Base-by-base conservation (phyloP, 75 land plant genomes). In the Azolla pinnata region DNA sequence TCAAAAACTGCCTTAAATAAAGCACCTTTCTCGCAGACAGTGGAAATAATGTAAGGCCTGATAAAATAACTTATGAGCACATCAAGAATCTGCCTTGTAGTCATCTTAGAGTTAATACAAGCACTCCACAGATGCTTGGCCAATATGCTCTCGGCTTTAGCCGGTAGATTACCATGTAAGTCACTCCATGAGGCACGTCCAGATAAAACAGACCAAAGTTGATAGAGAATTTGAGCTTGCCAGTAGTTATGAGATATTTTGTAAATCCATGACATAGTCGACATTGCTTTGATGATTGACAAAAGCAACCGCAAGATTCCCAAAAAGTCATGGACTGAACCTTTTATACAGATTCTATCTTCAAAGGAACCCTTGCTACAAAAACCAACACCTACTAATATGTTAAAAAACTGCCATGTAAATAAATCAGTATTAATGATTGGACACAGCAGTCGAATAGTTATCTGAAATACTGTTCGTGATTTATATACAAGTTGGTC, bases 11-110 rank as follows among this genome's bases (percentile, higher is more conserved):
- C 29, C 2, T 23, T 21, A 7, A 52, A 9, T 26, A 3, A 26
- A 18, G 24, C 24, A 3, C 29, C 54, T 14, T 27, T 52, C 29
- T 52, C 54, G 27, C 54, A 52, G 26, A 52, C 27, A 25, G 28
- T 52, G 26, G 54, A 2, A 52, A 52, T 2, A 3, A 52, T 52
- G 54, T 52, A 52, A 27, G 54, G 54, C 27, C 27, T 52, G 29
- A 52, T 23, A 26, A 52, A 52, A 52, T 52, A 52, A 52, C 26
- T 25, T 16, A 52, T 29, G 2, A 52, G 24, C 29, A 52, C 9
- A 14, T 52, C 27, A 5, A 52, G 14, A 9, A 52, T 24, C 54
- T 25, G 25, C 27, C 54, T 52, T 10, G 1, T 24, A 4, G 54
- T 52, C 54, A 52, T 52, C 24, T 25, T 25, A 52, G 29, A 52